Evolutionary conservation across 1,284 basidiomycete genomes (phyloP).

Genomic region (Ganoderma leucocontextum): DNA sequence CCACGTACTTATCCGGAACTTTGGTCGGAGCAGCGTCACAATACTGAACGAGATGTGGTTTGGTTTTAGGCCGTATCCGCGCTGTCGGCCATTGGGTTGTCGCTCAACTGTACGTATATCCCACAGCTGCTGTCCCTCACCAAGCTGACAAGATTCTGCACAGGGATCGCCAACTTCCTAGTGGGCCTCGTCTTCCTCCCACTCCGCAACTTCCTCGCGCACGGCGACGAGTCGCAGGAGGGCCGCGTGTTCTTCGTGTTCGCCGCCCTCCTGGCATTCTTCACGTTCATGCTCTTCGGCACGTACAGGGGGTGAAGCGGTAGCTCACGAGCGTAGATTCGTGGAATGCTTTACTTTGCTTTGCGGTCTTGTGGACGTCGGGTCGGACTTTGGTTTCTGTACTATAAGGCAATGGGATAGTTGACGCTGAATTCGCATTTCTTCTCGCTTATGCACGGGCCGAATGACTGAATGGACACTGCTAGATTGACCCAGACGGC

Average conservation of each 20-base stretch:
- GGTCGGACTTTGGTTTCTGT: constrained; percentile 3
- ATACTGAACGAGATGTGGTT: constrained; percentile 4
- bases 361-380: not conserved
- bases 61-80: constrained; percentile 78
- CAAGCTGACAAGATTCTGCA: constrained; percentile 7
- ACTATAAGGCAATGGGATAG: not conserved
- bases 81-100: constrained; percentile 84
- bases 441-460: not conserved
- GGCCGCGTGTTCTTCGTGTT: constrained; percentile 89
- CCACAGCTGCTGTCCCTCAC: not conserved
- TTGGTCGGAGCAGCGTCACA: not conserved
- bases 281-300: constrained; percentile 40
- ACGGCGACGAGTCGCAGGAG: constrained; percentile 70
- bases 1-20: constrained; percentile 55
- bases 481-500: too few relatives aligned
- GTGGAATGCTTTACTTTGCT: not conserved
- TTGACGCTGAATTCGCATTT: not conserved
- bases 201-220: constrained; percentile 76
- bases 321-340: not conserved
- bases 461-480: too few relatives aligned
- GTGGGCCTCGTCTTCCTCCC: constrained; percentile 88
- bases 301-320: constrained; percentile 38
- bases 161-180: constrained; percentile 85
- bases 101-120: constrained; percentile 75
- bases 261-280: constrained; percentile 45